Evolutionary conservation across 1,284 basidiomycete species (phyloP).

Genomic region (Pholiota adiposa): DNA sequence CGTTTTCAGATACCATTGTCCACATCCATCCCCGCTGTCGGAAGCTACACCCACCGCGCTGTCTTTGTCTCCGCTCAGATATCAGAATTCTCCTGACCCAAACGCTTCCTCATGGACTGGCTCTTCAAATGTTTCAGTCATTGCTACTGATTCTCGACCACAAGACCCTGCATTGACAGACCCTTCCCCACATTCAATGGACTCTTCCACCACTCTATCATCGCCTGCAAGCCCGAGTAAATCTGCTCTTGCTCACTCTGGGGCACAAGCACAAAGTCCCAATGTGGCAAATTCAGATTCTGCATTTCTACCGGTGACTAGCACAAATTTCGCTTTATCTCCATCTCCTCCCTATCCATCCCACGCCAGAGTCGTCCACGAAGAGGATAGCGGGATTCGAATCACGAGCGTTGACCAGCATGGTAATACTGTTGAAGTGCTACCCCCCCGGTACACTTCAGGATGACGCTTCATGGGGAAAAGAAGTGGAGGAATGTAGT

Average conservation of each 20-base stretch:
- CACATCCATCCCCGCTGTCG: neutral
- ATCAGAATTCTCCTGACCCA: neutral
- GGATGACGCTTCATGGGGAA: neutral
- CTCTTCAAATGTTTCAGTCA: neutral
- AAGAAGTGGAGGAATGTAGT: no score
- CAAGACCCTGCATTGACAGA: neutral
- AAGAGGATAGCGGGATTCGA: constrained; percentile 1
- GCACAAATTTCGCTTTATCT: neutral
- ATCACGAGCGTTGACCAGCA: neutral
- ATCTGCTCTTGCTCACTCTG: neutral
- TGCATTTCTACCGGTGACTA: neutral
- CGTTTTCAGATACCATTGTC: neutral
- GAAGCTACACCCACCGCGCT: neutral
- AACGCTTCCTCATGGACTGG: neutral
- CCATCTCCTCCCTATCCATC: neutral
- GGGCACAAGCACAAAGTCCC: neutral
- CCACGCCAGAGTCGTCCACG: neutral
- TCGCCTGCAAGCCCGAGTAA: neutral
- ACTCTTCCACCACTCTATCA: neutral
- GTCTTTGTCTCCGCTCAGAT: neutral
- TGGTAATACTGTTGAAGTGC: neutral
- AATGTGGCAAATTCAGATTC: neutral
- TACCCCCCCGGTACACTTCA: neutral
- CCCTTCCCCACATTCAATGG: neutral
- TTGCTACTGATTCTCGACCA: neutral